Base-by-base conservation (phyloP, 2,329 filamentous ascomycete species). In the Calonectria henricotiae region DNA sequence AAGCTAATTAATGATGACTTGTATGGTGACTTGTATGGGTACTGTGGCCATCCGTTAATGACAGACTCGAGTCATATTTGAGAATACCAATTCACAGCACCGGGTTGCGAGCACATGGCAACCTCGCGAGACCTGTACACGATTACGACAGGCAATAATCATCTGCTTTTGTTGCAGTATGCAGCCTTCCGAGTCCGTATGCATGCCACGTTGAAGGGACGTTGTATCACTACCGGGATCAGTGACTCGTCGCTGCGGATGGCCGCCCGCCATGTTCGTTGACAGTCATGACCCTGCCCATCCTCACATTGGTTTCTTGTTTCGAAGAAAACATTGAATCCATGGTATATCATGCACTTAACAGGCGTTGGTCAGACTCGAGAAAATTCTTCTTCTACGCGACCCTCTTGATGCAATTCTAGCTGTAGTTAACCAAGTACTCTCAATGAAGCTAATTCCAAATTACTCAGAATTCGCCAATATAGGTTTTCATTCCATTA, bases 211-310 rank as follows among this genome's bases (percentile, higher is more conserved):
- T 65, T 32, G 37, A 62, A 47, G 12, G 39, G 46, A 65, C 58
- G 23, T 27, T 66, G 67, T 58, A 62, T 65, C 67, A 69, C 67
- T 69, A 20, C 35, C 17, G n/a, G 20, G 12, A 5, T 39, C 35
- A 39, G 32, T 23, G 51, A 58, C 12, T 58, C 6, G 51, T 13
- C 32, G n/a, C 35, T 39, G 6, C 12, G 12, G 51, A 49, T 23
- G 12, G 20, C n/a, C 25, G 43, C n/a, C n/a, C 25, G 43, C n/a
- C 25, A 30, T 13, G 46, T 49, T 49, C 20, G 46, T 30, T 49
- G 46, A 17, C 46, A 49, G 46, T 11, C 23, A 49, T 30, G 46
- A 8, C 1, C 1, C 11, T 23, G n/a, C 15, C n/a, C 11, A 3
- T 4, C 8, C 8, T 23, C 20, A 23, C 1, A 23, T 46, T 8